Conservation (phyloP, 257 asterid species). For the Fraxinus anomala region DNA sequence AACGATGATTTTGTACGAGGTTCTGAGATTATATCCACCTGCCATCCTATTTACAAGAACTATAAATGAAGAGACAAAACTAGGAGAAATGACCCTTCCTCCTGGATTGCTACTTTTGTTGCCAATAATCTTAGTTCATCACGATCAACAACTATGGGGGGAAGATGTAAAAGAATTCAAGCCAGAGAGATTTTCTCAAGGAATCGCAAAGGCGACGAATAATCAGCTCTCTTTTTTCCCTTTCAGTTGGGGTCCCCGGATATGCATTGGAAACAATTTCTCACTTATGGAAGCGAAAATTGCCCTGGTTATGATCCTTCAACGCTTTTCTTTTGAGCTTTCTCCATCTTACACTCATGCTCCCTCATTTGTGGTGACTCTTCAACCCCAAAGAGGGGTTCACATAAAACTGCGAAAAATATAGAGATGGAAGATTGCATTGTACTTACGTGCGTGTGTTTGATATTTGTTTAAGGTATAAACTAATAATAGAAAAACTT, state of each 20-base stretch:
- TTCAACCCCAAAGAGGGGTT: constrained; percentile 50
- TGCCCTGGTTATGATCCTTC: constrained; percentile 41
- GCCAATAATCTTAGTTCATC: constrained; percentile 45
- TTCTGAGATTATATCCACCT: constrained; percentile 56
- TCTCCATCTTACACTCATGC: constrained; percentile 56
- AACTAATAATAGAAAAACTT: too few relatives aligned
- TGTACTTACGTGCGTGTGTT: not conserved
- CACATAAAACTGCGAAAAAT: constrained; percentile 30
- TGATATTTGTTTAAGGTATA: too few relatives aligned
- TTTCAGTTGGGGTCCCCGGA: constrained; percentile 54
- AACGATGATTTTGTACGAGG: constrained; percentile 54
- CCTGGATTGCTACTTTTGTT: constrained; percentile 38
- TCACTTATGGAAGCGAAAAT: constrained; percentile 52
- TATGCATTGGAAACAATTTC: constrained; percentile 51
- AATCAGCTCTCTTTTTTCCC: constrained; percentile 43
- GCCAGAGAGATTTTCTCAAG: constrained; percentile 52
- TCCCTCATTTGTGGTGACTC: constrained; percentile 44
- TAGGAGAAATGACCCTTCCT: constrained; percentile 48
- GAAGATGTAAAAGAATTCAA: constrained; percentile 52
- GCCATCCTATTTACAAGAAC: constrained; percentile 33
- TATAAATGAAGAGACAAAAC: constrained; percentile 37
- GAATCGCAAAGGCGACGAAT: constrained; percentile 50
- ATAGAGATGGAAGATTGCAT: not conserved
- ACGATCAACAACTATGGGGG: constrained; percentile 46
- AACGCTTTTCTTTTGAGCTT: constrained; percentile 39